These are phyloP conservation scores for Didymella pinodella DNA, from an alignment of 2,329 filamentous ascomycete species.

Conservation along the genomic window DNA sequence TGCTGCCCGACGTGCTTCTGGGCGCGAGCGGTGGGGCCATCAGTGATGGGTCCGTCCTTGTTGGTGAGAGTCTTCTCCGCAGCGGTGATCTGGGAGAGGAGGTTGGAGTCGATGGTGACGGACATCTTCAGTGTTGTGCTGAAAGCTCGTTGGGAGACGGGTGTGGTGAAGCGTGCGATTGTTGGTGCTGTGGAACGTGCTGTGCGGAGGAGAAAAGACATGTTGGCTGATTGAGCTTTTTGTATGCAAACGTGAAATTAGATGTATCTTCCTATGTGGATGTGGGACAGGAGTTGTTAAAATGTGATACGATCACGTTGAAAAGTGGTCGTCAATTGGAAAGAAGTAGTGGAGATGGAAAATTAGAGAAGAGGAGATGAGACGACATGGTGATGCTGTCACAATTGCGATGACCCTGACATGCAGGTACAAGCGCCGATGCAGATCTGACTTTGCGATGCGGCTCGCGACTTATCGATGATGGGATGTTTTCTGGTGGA, in stretches of 20 bases:
- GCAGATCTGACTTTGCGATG: slow-evolving; percentile 15
- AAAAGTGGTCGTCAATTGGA: background rate
- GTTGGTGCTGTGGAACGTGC: slow-evolving; percentile 19
- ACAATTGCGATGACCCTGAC: slow-evolving; percentile 3
- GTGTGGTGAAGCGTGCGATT: slow-evolving; percentile 20
- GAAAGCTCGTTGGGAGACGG: slow-evolving; percentile 22
- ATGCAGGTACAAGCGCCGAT: slow-evolving; percentile 24
- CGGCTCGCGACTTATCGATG: slow-evolving; percentile 14
- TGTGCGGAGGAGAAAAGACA: slow-evolving; percentile 28
- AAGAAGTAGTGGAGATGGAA: slow-evolving; percentile 3
- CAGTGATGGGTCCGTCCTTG: slow-evolving; percentile 44
- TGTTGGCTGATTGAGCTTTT: background rate
- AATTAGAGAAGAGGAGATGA: background rate
- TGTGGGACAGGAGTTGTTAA: background rate
- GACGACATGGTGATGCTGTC: slow-evolving; percentile 15
- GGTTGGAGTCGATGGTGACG: slow-evolving; percentile 46
- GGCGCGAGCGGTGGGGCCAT: slow-evolving; percentile 54
- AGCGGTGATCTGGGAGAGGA: slow-evolving; percentile 53
- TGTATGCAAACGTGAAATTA: background rate
- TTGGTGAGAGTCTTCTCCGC: slow-evolving; percentile 53
- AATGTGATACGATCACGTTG: background rate
- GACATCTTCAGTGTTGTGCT: slow-evolving; percentile 27
- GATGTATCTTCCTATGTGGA: background rate
- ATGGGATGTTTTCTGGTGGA: slow-evolving; percentile 20
- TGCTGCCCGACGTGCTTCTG: slow-evolving; percentile 48